Percentiles rank a stretch among this genome's conserved stretches.
Conservation (phyloP, 305 asterid genomes). For the Plantago coronopus region DNA sequence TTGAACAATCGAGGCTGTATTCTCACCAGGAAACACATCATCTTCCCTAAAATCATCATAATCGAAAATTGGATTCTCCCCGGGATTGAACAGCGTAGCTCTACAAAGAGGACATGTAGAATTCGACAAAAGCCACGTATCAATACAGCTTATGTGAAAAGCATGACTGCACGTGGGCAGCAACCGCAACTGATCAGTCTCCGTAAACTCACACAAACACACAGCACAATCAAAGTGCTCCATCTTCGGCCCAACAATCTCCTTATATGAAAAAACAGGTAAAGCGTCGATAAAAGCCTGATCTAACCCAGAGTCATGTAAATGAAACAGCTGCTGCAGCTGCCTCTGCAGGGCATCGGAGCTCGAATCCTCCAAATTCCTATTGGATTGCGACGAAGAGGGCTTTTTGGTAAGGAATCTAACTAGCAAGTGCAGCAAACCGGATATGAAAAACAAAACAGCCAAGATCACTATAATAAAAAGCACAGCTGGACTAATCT, state of each 20-base stretch:
- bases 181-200: conserved; percentile 75
- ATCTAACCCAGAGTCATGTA: conserved; percentile 92
- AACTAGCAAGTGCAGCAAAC: conserved; percentile 78
- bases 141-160: conserved; percentile 82
- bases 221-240: conserved; percentile 98
- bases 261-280: conserved; percentile 79
- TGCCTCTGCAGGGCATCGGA: conserved; percentile 71
- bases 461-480: conserved; percentile 73
- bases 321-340: conserved; percentile 84
- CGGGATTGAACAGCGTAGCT: conserved; percentile 73
- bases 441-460: conserved; percentile 75
- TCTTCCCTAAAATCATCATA: conserved; percentile 66
- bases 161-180: conserved; percentile 97
- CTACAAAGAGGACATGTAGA: conserved; percentile 95
- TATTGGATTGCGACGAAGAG: conserved; percentile 42
- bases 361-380: conserved; percentile 45
- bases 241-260: conserved; percentile 70
- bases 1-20: conserved; percentile 35
- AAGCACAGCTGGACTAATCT: conserved; percentile 68
- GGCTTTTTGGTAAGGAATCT: conserved; percentile 60
- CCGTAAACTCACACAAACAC: conserved; percentile 81
- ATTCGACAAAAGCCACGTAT: conserved; percentile 92
- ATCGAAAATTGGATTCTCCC: conserved; percentile 77
- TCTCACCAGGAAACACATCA: conserved; percentile 41
- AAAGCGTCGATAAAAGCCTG: conserved; percentile 87